Evolutionary conservation across 1,139 yeast genomes (phyloP).

Genomic region (Suhomyces choctaworum): DNA sequence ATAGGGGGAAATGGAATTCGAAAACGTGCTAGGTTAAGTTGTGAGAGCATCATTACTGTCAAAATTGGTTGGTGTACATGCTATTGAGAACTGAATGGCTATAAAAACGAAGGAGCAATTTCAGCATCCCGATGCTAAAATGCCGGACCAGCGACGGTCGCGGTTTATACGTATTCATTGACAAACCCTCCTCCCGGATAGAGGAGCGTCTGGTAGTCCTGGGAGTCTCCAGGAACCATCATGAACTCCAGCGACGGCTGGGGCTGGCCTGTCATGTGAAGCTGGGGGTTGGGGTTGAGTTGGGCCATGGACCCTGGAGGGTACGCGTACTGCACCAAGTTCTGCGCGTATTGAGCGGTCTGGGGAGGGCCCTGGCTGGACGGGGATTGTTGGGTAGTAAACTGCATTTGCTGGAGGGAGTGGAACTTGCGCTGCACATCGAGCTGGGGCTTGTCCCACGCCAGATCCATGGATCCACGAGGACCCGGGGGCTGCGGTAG

Average conservation of each 20-base stretch:
- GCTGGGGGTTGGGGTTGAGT: constrained; percentile 6
- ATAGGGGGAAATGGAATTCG: no score
- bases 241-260: constrained; percentile 21
- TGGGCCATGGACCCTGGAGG: constrained; percentile 7
- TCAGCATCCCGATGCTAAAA: constrained; percentile 5
- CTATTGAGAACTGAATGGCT: constrained; percentile 7
- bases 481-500: constrained; percentile 1
- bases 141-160: constrained; percentile 1
- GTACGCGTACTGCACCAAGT: constrained; percentile 13
- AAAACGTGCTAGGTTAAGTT: no score
- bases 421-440: constrained; percentile 27
- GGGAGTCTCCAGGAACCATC: constrained; percentile 16
- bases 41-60: no score
- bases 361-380: constrained; percentile 9
- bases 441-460: constrained; percentile 23
- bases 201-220: constrained; percentile 17
- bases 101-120: neutral
- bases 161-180: constrained; percentile 8
- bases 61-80: constrained; percentile 1
- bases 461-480: constrained; percentile 1
- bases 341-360: constrained; percentile 8
- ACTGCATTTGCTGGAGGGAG: constrained; percentile 22
- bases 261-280: constrained; percentile 6
- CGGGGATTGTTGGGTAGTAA: constrained; percentile 12
- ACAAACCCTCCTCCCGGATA: constrained; percentile 15